Conservation (phyloP, 306 rosid genomes). For the Gleditsia sinensis region DNA sequence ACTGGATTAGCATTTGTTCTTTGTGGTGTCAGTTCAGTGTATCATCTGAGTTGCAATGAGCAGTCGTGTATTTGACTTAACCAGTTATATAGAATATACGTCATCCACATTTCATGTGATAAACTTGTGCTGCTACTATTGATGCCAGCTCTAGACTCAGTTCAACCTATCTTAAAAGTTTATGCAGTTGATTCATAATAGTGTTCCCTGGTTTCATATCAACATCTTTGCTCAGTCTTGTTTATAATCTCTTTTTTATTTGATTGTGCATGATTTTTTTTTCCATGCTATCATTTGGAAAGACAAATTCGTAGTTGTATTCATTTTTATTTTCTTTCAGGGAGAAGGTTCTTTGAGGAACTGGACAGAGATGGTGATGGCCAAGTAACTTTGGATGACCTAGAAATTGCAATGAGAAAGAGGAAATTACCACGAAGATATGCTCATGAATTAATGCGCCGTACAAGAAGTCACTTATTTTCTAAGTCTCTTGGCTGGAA, state of each 20-base stretch:
- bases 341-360: slow-evolving; percentile 98
- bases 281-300: slow-evolving; percentile 17
- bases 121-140: not conserved
- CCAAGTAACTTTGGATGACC: slow-evolving; percentile 90
- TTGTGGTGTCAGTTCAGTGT: not conserved
- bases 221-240: not conserved
- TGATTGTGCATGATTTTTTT: not conserved
- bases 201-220: not conserved
- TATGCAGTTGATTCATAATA: not conserved
- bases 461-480: slow-evolving; percentile 90
- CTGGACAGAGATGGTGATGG: slow-evolving; percentile 98
- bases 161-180: not conserved
- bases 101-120: not conserved
- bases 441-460: slow-evolving; percentile 93
- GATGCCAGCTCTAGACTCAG: not conserved
- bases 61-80: too few relatives aligned
- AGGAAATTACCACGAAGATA: slow-evolving; percentile 97
- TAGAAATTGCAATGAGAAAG: slow-evolving; percentile 86
- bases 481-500: slow-evolving; percentile 97
- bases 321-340: slow-evolving; percentile 47
- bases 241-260: not conserved
- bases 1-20: not conserved
- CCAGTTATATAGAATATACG: not conserved
- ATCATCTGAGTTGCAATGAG: not conserved
- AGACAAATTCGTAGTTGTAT: slow-evolving; percentile 16